Percentiles rank a stretch among this genome's conserved stretches.
Evolutionary conservation across 2,329 filamentous ascomycete species (phyloP).

Genomic region (Phialophora expanda): DNA sequence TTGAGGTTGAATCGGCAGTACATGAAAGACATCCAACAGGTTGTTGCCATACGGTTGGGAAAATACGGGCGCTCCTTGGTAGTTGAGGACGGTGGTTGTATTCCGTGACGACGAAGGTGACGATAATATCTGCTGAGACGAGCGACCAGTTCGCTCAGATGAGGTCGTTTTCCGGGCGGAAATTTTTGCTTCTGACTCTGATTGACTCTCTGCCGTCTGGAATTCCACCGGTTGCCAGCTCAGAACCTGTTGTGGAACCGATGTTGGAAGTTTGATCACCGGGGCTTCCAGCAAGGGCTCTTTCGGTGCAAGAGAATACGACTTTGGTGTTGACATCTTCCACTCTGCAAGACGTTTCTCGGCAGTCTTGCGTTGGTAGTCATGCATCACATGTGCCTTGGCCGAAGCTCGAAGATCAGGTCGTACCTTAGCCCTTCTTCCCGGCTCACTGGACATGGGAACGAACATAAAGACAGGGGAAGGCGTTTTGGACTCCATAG

Average conservation of each 20-base stretch:
- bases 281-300: neutral
- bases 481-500: constrained; percentile 4
- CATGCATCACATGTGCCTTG: constrained; percentile 23
- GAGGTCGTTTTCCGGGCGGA: neutral
- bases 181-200: neutral
- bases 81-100: neutral
- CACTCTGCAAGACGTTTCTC: constrained; percentile 10
- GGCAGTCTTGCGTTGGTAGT: constrained; percentile 21
- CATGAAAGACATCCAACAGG: constrained; percentile 17
- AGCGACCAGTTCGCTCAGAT: constrained; percentile 4
- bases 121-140: neutral
- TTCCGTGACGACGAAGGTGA: neutral
- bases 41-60: constrained; percentile 10
- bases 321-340: constrained; percentile 21
- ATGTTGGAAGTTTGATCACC: neutral
- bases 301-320: constrained; percentile 6
- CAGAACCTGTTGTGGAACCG: neutral
- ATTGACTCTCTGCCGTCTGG: neutral
- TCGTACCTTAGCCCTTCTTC: constrained; percentile 14
- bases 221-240: neutral
- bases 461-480: constrained; percentile 19
- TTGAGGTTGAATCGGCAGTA: constrained; percentile 12
- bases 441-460: constrained; percentile 19
- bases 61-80: constrained; percentile 1
- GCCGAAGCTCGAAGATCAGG: constrained; percentile 19